Conservation (phyloP, 257 asterid genomes). For the Fraxinus anomala region DNA sequence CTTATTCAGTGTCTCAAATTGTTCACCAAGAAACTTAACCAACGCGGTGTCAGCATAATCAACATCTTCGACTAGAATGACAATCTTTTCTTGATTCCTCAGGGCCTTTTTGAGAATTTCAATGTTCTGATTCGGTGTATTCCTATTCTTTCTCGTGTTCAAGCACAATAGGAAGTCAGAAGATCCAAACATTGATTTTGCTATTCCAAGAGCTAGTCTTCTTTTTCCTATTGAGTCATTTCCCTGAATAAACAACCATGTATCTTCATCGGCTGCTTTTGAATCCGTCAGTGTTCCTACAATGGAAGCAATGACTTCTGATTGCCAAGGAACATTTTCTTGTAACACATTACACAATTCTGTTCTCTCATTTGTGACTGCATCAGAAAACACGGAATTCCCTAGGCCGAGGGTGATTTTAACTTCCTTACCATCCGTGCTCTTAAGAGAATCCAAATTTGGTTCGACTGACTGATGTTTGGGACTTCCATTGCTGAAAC, state of each 20-base stretch:
- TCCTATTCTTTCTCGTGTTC: slow-evolving; percentile 41
- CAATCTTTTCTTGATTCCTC: slow-evolving; percentile 43
- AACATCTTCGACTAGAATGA: slow-evolving; percentile 57
- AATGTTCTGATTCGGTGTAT: slow-evolving; percentile 9
- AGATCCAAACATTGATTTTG: slow-evolving; percentile 60
- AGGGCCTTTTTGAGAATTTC: slow-evolving; percentile 53
- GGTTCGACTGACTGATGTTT: slow-evolving; percentile 38
- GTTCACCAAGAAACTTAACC: slow-evolving; percentile 42
- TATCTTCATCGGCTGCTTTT: slow-evolving; percentile 26
- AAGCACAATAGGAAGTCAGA: slow-evolving; percentile 47
- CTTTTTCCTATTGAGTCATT: slow-evolving; percentile 58
- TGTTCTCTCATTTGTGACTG: slow-evolving; percentile 5
- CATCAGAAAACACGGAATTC: slow-evolving; percentile 40
- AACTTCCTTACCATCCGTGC: slow-evolving; percentile 58
- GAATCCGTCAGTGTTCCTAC: slow-evolving; percentile 40
- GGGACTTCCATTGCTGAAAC: slow-evolving; percentile 46
- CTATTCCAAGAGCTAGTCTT: slow-evolving; percentile 58
- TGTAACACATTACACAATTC: slow-evolving; percentile 32
- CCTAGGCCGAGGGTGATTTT: slow-evolving; percentile 73
- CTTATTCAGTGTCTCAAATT: slow-evolving; percentile 18
- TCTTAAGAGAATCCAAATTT: slow-evolving; percentile 59
- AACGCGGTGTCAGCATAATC: slow-evolving; percentile 58
- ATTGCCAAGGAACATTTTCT: slow-evolving; percentile 83
- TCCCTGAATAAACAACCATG: slow-evolving; percentile 65
- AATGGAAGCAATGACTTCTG: slow-evolving; percentile 44